Percentiles rank a stretch among this genome's conserved stretches.
phyloP scores from a whole-genome alignment of 305 asterid genomes.

The Stenogyne calaminthoides region DNA sequence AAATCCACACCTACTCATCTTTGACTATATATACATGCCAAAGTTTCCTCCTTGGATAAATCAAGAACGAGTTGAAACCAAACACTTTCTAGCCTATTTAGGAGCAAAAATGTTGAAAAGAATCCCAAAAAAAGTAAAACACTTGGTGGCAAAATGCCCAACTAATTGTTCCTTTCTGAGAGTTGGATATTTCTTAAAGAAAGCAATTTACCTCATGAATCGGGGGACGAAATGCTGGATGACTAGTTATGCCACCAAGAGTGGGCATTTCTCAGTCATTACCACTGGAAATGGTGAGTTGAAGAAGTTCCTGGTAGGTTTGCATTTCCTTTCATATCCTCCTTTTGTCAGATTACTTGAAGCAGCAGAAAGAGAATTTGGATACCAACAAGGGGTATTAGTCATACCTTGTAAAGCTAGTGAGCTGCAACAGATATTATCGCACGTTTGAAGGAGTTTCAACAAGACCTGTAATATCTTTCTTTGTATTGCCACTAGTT shows the following conservation, averaged over 20 bases:
- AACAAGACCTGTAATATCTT: neutral
- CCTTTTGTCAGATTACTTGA: slow-evolving; percentile 47
- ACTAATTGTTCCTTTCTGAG: slow-evolving; percentile 5
- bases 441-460: slow-evolving; percentile 3
- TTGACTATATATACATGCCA: slow-evolving; percentile 13
- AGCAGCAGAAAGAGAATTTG: slow-evolving; percentile 49
- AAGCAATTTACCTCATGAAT: slow-evolving; percentile 27
- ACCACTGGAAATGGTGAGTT: slow-evolving; percentile 38
- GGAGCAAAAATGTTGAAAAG: slow-evolving; percentile 29
- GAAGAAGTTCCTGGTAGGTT: slow-evolving; percentile 41
- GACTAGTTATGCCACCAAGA: slow-evolving; percentile 11
- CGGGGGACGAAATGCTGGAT: neutral
- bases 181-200: slow-evolving; percentile 12
- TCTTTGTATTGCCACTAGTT: neutral
- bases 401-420: slow-evolving; percentile 50
- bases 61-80: slow-evolving; percentile 15
- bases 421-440: slow-evolving; percentile 37
- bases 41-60: neutral
- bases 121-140: neutral
- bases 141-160: slow-evolving; percentile 20
- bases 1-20: slow-evolving; percentile 19
- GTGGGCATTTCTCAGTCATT: slow-evolving; percentile 44
- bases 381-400: slow-evolving; percentile 45
- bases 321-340: slow-evolving; percentile 45
- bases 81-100: slow-evolving; percentile 3